phyloP scores from a whole-genome alignment of 73 alveolate species.

The Symbiodinium pilosum region DNA sequence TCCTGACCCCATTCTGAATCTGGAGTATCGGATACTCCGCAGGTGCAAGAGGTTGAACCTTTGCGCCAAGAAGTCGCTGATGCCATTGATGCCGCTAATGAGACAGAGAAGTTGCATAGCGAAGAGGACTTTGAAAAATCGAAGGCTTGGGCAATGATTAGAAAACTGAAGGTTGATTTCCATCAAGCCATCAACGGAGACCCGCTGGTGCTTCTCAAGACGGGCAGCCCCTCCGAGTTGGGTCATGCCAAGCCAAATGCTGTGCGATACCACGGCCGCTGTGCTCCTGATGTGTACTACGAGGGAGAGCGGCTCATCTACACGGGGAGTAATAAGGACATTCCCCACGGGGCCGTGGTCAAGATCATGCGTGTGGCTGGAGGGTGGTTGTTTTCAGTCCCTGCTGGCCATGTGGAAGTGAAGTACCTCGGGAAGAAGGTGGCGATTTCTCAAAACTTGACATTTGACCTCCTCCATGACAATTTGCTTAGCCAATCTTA shows the following conservation, averaged over 20 bases:
- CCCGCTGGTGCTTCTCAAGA: constrained; percentile 4
- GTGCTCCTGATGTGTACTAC: neutral
- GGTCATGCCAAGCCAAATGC: neutral
- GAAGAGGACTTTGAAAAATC: neutral
- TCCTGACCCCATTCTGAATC: neutral
- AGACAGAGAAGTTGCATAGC: neutral
- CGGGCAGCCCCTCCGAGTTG: neutral
- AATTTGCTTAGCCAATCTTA: no score
- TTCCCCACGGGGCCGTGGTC: neutral
- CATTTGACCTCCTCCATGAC: no score
- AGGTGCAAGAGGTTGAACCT: neutral
- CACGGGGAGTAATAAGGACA: neutral
- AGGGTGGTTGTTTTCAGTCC: neutral
- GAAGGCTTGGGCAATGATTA: neutral
- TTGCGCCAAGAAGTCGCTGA: neutral
- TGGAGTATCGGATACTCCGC: neutral
- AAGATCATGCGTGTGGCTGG: neutral
- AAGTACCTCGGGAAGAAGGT: constrained; percentile 2
- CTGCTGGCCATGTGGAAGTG: neutral
- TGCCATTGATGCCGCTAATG: neutral
- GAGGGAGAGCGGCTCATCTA: constrained; percentile 1
- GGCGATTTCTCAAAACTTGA: no score
- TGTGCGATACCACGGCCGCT: neutral
- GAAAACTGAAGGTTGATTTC: neutral
- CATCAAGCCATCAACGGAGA: neutral